A percentile compares a stretch with the other conserved stretches of the same genome.
Evolutionary conservation across 768 basidiomycete genomes (phyloP).

Genomic region (Agaricus sinodeliciosus): DNA sequence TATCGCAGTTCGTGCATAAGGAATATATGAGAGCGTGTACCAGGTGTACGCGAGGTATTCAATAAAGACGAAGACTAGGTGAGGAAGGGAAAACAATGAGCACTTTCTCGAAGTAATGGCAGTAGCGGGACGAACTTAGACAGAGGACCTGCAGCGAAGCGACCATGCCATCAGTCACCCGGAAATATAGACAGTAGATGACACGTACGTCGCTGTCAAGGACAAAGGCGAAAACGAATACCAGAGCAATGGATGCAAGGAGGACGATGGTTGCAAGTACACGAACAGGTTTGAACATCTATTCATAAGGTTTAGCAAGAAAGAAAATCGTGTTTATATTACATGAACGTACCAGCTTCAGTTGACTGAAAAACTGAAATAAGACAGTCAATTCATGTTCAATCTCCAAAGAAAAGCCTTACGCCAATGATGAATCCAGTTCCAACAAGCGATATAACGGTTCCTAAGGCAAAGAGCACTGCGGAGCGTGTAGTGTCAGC

Average conservation of each 20-base stretch:
- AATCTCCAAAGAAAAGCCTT: conserved; percentile 23
- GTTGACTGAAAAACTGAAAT: conserved; percentile 65
- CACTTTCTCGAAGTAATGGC: not conserved
- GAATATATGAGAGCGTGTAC: conserved; percentile 86
- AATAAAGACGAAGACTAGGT: conserved; percentile 80
- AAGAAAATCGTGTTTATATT: not conserved
- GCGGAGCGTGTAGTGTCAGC: not conserved
- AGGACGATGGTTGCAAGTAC: conserved; percentile 76
- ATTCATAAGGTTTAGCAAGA: not conserved
- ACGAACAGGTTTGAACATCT: conserved; percentile 97
- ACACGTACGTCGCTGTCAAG: conserved; percentile 54
- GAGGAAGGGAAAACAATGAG: not conserved
- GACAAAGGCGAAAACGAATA: conserved; percentile 85
- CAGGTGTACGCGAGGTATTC: conserved; percentile 90
- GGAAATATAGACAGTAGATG: not conserved
- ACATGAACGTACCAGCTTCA: conserved; percentile 54
- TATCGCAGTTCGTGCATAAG: conserved; percentile 77
- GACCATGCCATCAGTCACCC: conserved; percentile 1
- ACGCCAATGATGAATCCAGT: conserved; percentile 92
- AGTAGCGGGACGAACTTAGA: conserved; percentile 42
- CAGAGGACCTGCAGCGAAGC: conserved; percentile 47
- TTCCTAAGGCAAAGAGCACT: conserved; percentile 84
- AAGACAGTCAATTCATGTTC: conserved; percentile 1
- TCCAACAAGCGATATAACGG: conserved; percentile 74
- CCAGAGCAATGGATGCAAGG: conserved; percentile 70